phyloP scores from a whole-genome alignment of 1,284 basidiomycete genomes.

The Sporisorium exsertum region DNA sequence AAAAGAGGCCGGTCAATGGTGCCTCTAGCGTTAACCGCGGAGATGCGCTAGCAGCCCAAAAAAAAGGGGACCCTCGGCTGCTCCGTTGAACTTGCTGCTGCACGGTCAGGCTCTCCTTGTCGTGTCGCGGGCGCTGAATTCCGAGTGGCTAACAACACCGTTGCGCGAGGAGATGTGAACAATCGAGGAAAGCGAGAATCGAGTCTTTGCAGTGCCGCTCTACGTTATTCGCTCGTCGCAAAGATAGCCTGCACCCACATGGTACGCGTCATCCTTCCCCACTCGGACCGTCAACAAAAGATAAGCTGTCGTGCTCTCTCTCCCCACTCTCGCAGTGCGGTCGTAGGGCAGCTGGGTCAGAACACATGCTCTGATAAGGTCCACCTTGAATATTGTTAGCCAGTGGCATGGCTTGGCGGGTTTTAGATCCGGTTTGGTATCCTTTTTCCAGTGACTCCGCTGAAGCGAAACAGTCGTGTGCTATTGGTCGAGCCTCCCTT shows the following conservation, averaged over 20 bases:
- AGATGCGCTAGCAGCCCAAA: neutral
- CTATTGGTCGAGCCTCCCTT: neutral
- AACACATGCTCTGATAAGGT: neutral
- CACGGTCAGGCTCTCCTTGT: slow-evolving; percentile 1
- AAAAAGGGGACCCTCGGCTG: neutral
- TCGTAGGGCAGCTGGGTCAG: neutral
- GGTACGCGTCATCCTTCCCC: neutral
- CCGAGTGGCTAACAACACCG: neutral
- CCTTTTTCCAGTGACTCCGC: neutral
- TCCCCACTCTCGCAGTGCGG: neutral
- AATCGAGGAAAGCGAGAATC: neutral
- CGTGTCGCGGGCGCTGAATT: neutral
- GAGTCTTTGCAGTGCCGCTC: neutral
- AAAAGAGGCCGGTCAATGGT: too few relatives aligned
- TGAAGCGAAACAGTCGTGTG: too few relatives aligned
- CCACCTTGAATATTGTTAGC: too few relatives aligned
- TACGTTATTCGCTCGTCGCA: neutral
- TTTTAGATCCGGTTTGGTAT: too few relatives aligned
- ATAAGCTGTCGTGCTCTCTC: neutral
- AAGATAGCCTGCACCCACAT: neutral
- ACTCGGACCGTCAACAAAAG: neutral
- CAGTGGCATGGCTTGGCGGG: neutral
- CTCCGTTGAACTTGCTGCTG: neutral
- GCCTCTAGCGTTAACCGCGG: too few relatives aligned
- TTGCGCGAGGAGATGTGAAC: neutral